phyloP scores from a whole-genome alignment of 2,329 filamentous ascomycete species.

The Aureobasidium subglaciale region DNA sequence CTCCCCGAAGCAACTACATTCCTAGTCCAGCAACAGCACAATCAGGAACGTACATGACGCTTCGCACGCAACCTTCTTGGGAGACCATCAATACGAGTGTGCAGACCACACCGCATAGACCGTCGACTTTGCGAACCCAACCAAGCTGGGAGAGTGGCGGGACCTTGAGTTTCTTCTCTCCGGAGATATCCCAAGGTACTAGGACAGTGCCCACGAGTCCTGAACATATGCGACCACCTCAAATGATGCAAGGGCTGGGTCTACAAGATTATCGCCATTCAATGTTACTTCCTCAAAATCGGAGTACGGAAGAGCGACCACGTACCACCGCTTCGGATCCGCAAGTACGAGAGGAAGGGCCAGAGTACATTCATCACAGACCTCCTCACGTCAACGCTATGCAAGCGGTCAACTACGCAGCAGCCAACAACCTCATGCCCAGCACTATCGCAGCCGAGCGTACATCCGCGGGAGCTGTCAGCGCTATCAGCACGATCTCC shows the following conservation, averaged over 20 bases:
- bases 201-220: slow-evolving; percentile 5
- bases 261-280: slow-evolving; percentile 2
- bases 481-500: neutral
- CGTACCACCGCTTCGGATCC: neutral
- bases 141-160: neutral
- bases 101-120: slow-evolving; percentile 9
- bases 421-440: slow-evolving; percentile 3
- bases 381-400: slow-evolving; percentile 15
- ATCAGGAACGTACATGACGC: neutral
- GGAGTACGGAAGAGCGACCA: neutral
- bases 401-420: slow-evolving; percentile 15
- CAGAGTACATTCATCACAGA: neutral
- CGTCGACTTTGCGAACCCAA: slow-evolving; percentile 5
- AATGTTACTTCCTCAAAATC: slow-evolving; percentile 7
- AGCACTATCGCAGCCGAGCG: neutral
- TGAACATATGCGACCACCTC: neutral
- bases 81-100: slow-evolving; percentile 11
- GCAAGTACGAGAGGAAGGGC: neutral
- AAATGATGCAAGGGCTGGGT: slow-evolving; percentile 2
- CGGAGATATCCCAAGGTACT: neutral
- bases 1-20: slow-evolving; percentile 21
- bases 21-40: slow-evolving; percentile 8
- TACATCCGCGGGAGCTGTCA: neutral
- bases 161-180: neutral
- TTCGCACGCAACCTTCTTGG: slow-evolving; percentile 20